Conservation (phyloP, 164 flowering plant genomes). For the Buxus sempervirens region DNA sequence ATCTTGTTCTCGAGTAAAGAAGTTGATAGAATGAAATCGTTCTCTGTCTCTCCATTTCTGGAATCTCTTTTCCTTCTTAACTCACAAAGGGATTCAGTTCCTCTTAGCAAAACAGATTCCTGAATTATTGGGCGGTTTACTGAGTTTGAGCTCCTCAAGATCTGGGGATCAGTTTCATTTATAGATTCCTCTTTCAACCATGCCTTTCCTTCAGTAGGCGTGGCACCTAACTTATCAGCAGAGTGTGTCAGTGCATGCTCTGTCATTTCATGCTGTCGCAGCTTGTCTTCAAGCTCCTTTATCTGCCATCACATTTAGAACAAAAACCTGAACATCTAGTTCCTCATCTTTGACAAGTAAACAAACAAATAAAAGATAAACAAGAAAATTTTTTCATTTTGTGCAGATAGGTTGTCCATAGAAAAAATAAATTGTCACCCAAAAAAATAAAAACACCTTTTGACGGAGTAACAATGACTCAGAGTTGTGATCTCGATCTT, state of each 20-base stretch:
- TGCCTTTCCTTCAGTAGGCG: conserved; percentile 35
- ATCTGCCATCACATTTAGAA: conserved; percentile 33
- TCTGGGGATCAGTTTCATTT: conserved; percentile 39
- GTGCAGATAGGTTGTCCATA: no score
- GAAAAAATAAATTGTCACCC: no score
- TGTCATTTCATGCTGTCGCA: conserved; percentile 40
- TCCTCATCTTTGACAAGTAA: background rate
- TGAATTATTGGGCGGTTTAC: conserved; percentile 38
- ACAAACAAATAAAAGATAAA: background rate
- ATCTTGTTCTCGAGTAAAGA: conserved; percentile 29
- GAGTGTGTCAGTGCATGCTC: conserved; percentile 20
- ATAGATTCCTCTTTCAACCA: conserved; percentile 25
- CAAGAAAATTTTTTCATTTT: no score
- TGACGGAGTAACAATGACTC: conserved; percentile 33
- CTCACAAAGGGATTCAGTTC: conserved; percentile 33
- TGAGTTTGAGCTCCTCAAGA: conserved; percentile 48
- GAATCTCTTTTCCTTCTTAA: conserved; percentile 48
- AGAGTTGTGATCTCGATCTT: conserved; percentile 35
- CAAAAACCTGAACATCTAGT: background rate
- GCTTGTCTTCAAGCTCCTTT: conserved; percentile 65
- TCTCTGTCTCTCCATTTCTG: conserved; percentile 56
- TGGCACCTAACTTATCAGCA: conserved; percentile 29
- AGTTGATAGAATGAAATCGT: conserved; percentile 18
- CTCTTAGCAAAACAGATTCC: conserved; percentile 37
- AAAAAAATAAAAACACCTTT: conserved; percentile 26